phyloP scores from a whole-genome alignment of 805 yeast genomes.

The Isabelozyma gotoi region DNA sequence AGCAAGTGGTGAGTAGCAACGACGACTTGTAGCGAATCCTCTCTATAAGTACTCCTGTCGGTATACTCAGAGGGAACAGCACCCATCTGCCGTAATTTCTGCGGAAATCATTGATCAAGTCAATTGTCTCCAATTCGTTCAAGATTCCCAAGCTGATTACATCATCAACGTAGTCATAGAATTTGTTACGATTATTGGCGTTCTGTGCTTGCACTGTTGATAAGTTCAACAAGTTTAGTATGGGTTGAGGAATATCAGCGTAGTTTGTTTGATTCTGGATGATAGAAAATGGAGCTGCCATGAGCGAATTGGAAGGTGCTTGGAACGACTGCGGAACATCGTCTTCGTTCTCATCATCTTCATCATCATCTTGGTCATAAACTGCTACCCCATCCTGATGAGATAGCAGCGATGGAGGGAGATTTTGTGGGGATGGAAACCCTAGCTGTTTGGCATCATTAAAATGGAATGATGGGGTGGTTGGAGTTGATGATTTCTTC shows the following conservation, averaged over 20 bases:
- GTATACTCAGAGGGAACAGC: slow-evolving; percentile 56
- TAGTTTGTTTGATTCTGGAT: slow-evolving; percentile 30
- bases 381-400: background rate
- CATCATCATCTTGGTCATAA: background rate
- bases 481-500: slow-evolving; percentile 12
- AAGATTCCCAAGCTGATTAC: slow-evolving; percentile 52
- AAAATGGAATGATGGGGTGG: slow-evolving; percentile 5
- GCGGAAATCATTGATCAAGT: slow-evolving; percentile 56
- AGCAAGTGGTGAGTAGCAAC: slow-evolving; percentile 63
- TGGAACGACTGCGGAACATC: slow-evolving; percentile 23
- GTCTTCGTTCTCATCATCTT: slow-evolving; percentile 2
- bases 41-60: slow-evolving; percentile 49
- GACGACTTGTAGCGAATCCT: slow-evolving; percentile 54
- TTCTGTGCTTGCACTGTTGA: slow-evolving; percentile 6
- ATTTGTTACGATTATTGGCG: slow-evolving; percentile 7
- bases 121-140: slow-evolving; percentile 45
- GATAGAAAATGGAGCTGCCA: slow-evolving; percentile 45
- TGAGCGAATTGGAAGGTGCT: slow-evolving; percentile 35
- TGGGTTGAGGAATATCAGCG: slow-evolving; percentile 32
- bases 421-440: background rate
- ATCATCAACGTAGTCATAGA: slow-evolving; percentile 35
- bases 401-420: background rate
- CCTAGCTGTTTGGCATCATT: background rate
- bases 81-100: slow-evolving; percentile 78
- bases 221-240: slow-evolving; percentile 26